Base-by-base conservation (phyloP, 495 filamentous ascomycete species). In the Neurospora sp. region DNA sequence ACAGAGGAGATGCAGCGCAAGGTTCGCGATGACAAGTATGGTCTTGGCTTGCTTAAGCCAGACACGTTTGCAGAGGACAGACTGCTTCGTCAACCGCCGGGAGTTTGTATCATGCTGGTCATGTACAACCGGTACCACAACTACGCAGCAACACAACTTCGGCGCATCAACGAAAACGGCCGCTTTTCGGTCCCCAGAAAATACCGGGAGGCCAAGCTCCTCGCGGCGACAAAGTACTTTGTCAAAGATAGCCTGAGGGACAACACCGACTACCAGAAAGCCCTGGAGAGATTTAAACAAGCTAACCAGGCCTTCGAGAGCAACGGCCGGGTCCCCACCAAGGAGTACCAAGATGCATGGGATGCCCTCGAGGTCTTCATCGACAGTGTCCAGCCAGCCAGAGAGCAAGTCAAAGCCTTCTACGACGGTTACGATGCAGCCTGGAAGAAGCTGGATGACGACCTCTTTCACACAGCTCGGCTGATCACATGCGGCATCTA, bases 401-500 rank as follows among this genome's bases (percentile, higher is more conserved):
- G 4, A 15, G 6, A 72, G 70, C 9, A 59, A 28, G n/a, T 38
- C 38, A n/a, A 74, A 39, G 34, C 39, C 9, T 74, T 74, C 37
- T 69, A 74, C 17, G 31, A 62, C 43, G 24, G 71, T 8, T 71
- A 48, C 17, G 42, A 75, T 10, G 71, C 71, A n/a, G 74, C 74
- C 19, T 73, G 71, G 71, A 38, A 74, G 34, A 91, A 93, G 79
- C 89, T 89, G 70, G 92, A 95, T 74, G 89, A 94, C 74, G 91
- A 94, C 70, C 85, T 95, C 36, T 95, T 95, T 84, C 91, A 95
- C 75, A 93, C 91, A 9, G 91, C 88, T 69, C 86, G 92, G 71
- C 83, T 94, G 71, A 87, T 94, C 72, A 93, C 91, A 21, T 93
- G 91, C 71, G 92, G 93, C 74, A 83, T 94, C 3, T 94, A 93